phyloP scores from a whole-genome alignment of 345 rosid species.

The Pistacia atlantica region DNA sequence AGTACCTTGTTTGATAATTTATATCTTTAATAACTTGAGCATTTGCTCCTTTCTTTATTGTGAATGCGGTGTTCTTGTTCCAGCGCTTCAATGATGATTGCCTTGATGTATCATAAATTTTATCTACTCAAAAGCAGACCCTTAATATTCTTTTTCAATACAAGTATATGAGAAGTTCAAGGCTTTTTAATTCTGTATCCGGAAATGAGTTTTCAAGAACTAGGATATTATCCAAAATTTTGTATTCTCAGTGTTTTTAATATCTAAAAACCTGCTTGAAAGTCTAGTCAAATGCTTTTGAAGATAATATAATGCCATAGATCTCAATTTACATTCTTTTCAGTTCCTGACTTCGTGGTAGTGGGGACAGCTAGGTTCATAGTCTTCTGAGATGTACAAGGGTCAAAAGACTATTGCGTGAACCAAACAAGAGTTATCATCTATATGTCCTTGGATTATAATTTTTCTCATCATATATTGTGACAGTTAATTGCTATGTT shows the following conservation, averaged over 20 bases:
- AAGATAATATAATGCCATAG: too few relatives aligned
- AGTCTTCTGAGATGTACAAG: background rate
- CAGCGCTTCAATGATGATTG: background rate
- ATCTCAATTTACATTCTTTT: background rate
- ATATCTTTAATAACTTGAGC: background rate
- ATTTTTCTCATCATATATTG: background rate
- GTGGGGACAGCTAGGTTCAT: background rate
- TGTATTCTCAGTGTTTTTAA: background rate
- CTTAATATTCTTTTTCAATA: background rate
- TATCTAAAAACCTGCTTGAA: background rate
- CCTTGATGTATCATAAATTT: background rate
- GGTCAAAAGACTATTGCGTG: conserved; percentile 3
- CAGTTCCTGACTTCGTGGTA: background rate
- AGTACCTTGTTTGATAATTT: background rate
- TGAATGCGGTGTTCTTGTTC: background rate
- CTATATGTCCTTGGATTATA: background rate
- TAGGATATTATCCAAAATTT: background rate
- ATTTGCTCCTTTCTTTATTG: background rate
- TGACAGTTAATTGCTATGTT: background rate
- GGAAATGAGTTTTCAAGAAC: background rate
- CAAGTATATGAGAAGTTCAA: background rate
- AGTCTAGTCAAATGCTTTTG: background rate
- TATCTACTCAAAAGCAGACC: background rate
- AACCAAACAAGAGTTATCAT: background rate
- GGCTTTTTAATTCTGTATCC: background rate